Evolutionary conservation across 108 stramenopile genomes (phyloP).

Genomic region (Cyclotella kingstonii): DNA sequence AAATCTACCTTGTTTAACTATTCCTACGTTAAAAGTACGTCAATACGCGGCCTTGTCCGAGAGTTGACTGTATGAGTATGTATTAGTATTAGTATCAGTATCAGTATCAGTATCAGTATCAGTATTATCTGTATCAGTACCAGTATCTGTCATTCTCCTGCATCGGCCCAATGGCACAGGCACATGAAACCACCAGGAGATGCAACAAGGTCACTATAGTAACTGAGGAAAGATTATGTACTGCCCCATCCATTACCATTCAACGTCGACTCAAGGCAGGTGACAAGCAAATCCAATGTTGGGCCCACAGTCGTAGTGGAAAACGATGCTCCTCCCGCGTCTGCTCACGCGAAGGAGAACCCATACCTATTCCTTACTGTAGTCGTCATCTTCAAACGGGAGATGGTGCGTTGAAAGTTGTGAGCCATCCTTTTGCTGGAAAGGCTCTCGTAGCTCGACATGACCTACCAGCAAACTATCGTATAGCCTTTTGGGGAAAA

Average conservation of each 20-base stretch:
- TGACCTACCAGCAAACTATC: conserved; percentile 54
- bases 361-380: conserved; percentile 69
- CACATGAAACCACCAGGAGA: background rate
- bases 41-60: too few relatives aligned
- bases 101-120: too few relatives aligned
- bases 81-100: too few relatives aligned
- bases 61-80: too few relatives aligned
- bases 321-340: conserved; percentile 44
- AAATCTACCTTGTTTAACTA: too few relatives aligned
- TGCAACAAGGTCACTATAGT: too few relatives aligned
- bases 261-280: conserved; percentile 30
- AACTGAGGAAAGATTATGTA: too few relatives aligned
- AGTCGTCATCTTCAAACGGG: conserved; percentile 46
- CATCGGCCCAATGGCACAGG: background rate
- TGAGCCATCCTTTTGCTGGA: conserved; percentile 58
- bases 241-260: conserved; percentile 1
- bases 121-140: too few relatives aligned
- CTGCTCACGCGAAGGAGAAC: conserved; percentile 56
- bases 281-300: conserved; percentile 48
- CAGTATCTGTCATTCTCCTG: too few relatives aligned
- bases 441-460: conserved; percentile 58
- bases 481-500: conserved; percentile 55
- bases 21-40: background rate
- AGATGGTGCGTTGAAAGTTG: conserved; percentile 58
- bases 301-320: conserved; percentile 57